phyloP scores from a whole-genome alignment of 202 grass and related monocot genomes.

The Hordeum pubiflorum region DNA sequence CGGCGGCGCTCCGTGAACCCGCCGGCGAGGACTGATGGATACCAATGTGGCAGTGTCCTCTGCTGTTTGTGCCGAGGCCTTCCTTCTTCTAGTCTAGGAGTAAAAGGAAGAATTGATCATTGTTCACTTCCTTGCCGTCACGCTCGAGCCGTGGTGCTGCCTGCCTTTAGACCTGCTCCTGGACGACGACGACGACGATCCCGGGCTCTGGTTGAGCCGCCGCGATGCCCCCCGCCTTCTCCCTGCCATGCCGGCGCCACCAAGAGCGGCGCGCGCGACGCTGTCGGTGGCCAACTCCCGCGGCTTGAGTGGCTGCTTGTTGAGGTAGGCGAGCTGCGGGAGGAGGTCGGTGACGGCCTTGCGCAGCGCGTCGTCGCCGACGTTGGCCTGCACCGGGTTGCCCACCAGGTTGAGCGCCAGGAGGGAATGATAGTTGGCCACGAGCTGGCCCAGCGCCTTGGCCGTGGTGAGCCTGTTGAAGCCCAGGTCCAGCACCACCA shows the following conservation, averaged over 20 bases:
- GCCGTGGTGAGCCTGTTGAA: constrained; percentile 86
- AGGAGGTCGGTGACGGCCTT: constrained; percentile 56
- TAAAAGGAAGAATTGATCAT: too few relatives aligned
- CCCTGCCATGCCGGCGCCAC: constrained; percentile 2
- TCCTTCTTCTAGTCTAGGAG: too few relatives aligned
- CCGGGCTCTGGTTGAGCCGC: constrained; percentile 24
- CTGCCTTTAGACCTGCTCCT: constrained; percentile 33
- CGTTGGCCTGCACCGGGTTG: constrained; percentile 78
- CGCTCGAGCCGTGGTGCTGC: constrained; percentile 15
- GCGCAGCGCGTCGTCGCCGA: constrained; percentile 71
- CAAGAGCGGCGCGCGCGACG: constrained; percentile 61
- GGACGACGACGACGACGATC: not conserved
- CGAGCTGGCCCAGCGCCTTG: constrained; percentile 73
- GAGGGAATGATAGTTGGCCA: constrained; percentile 92
- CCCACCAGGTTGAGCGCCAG: constrained; percentile 76
- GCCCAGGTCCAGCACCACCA: constrained; percentile 66
- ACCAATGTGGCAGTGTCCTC: too few relatives aligned
- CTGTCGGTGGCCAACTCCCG: constrained; percentile 53
- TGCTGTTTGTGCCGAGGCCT: too few relatives aligned
- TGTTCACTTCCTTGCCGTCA: constrained; percentile 12
- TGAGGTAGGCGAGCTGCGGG: constrained; percentile 62
- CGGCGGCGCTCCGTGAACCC: too few relatives aligned
- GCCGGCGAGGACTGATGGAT: too few relatives aligned
- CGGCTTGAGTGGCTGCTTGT: constrained; percentile 71
- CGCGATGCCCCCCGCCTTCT: constrained; percentile 35